These are phyloP conservation scores for Lactarius psammicola DNA, from an alignment of 768 basidiomycete species.

Conservation along the genomic window DNA sequence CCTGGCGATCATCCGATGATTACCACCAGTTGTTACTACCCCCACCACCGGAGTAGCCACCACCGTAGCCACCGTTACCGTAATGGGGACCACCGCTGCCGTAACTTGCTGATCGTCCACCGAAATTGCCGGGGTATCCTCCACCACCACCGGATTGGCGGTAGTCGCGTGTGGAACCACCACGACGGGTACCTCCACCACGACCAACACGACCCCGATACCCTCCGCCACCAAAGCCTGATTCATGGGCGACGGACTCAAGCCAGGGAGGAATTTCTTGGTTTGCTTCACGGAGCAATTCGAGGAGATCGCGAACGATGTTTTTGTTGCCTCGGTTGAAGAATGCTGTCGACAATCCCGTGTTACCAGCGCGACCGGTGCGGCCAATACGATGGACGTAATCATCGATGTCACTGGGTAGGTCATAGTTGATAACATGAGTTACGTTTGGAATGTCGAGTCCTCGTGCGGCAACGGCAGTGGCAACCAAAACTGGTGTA, in stretches of 20 bases:
- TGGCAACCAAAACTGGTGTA: slow-evolving; percentile 96
- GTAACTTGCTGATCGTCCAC: slow-evolving; percentile 36
- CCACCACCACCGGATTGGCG: slow-evolving; percentile 41
- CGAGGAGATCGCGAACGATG: slow-evolving; percentile 88
- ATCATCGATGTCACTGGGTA: slow-evolving; percentile 97
- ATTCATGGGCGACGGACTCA: slow-evolving; percentile 80
- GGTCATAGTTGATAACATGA: slow-evolving; percentile 97
- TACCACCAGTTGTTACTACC: slow-evolving; percentile 49
- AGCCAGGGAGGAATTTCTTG: slow-evolving; percentile 93
- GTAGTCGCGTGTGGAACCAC: slow-evolving; percentile 52
- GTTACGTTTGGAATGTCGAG: slow-evolving; percentile 99
- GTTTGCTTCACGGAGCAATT: slow-evolving; percentile 93
- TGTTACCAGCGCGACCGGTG: slow-evolving; percentile 98
- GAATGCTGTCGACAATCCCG: slow-evolving; percentile 93
- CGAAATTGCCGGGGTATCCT: slow-evolving; percentile 31
- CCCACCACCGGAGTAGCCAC: slow-evolving; percentile 33
- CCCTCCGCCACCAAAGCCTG: slow-evolving; percentile 60
- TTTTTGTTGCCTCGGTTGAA: slow-evolving; percentile 92
- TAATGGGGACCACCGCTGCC: slow-evolving; percentile 37
- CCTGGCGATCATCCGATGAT: slow-evolving; percentile 24
- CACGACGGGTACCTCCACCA: slow-evolving; percentile 53
- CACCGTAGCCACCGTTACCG: slow-evolving; percentile 34
- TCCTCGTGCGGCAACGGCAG: slow-evolving; percentile 97
- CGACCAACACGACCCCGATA: slow-evolving; percentile 53
- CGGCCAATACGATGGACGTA: slow-evolving; percentile 98